Evolutionary conservation across 345 rosid genomes (phyloP), one percentile per base, ranked within the genome.

Genomic region (Hibiscus syriacus): DNA sequence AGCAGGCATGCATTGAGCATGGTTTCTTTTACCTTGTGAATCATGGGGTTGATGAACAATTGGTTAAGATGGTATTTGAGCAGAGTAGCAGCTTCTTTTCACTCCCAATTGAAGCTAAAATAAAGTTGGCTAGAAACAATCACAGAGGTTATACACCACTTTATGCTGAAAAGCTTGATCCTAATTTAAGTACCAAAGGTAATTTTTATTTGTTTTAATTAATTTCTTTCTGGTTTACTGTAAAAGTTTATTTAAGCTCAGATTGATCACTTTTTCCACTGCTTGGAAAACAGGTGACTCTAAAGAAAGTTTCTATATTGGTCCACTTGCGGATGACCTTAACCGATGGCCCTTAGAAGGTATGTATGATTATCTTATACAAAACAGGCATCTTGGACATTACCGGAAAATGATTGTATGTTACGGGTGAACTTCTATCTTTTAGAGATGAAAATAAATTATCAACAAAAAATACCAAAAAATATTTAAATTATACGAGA

Each of bases 21-120:
- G 97, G 97, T 13, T 92, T 88, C 92, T 92, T 88, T 72, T 92
- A 87, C 78, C 77, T 92, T 1, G n/a, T n/a, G n/a, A n/a, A n/a
- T n/a, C n/a, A n/a, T n/a, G n/a, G n/a, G n/a, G n/a, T n/a, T n/a
- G n/a, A 85, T 45, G 83, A 80, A 56, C 89, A 82, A 38, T 60
- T 90, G 32, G 20, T 85, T 17, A 29, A 32, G 0, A 52, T 48
- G 23, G 87, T 82, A 39, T 67, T 92, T 0, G 67, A 63, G 19
- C 85, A 85, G 83, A 85, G 87, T 64, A 74, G 72, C 26, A 85
- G 80, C 59, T 81, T 92, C 30, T 92, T 92, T 78, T 82, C 84
- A 13, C 86, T 92, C 19, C 87, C 87, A 3, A 20, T 83, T 60
- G 86, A 72, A 26, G 87, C 80, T 67, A 92, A 92, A 62, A 76